Conservation (phyloP, 495 filamentous ascomycete genomes). For the Hyaloscypha variabilis region DNA sequence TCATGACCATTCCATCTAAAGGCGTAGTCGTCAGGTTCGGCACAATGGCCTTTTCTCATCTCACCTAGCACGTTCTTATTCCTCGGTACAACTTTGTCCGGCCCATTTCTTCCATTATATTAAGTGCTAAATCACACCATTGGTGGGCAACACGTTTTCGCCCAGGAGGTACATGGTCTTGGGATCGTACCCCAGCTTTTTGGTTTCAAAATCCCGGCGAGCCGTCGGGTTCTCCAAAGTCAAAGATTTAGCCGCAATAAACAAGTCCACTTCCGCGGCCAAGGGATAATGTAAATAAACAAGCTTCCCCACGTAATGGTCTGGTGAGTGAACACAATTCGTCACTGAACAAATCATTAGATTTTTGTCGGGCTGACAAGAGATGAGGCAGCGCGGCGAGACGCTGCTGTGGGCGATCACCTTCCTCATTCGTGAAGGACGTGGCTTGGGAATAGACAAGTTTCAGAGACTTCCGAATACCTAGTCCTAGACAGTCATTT, state of each 20-base stretch:
- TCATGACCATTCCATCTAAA: slow-evolving; percentile 5
- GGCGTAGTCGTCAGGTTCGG: slow-evolving; percentile 11
- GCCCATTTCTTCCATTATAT: not conserved
- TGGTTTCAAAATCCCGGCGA: not conserved
- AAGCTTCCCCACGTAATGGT: not conserved
- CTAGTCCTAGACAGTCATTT: not conserved
- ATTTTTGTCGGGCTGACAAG: not conserved
- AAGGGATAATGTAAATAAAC: not conserved
- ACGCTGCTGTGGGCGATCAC: not conserved
- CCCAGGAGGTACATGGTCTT: not conserved
- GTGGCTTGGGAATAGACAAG: not conserved
- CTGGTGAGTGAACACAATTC: not conserved
- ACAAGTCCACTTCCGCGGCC: not conserved
- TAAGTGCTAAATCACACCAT: not conserved
- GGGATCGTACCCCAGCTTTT: not conserved
- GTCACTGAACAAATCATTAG: not conserved
- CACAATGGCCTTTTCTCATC: not conserved
- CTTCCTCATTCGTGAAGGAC: not conserved
- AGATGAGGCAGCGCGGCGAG: not conserved
- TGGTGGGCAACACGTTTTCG: not conserved
- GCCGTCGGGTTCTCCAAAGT: slow-evolving; percentile 3
- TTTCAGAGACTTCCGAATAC: not conserved
- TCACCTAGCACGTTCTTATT: not conserved
- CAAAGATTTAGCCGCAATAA: not conserved
- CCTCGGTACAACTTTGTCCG: slow-evolving; percentile 10